phyloP scores from a whole-genome alignment of 768 basidiomycete species.

The Tubosaeta brunneosetosa region DNA sequence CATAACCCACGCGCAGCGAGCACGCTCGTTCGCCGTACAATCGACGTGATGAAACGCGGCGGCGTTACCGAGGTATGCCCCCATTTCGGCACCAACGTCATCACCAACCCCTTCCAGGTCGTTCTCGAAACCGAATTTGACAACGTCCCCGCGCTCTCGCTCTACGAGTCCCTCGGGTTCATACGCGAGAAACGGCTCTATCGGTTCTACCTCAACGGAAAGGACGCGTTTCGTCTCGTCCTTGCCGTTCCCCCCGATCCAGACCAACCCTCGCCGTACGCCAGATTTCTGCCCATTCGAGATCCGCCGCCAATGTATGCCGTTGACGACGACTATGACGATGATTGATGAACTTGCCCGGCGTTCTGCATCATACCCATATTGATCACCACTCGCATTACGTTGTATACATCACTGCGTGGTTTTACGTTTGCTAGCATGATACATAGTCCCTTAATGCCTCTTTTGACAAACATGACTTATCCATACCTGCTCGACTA shows the following conservation, averaged over 20 bases:
- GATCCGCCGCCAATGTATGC: slow-evolving; percentile 16
- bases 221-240: slow-evolving; percentile 87
- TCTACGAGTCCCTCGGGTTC: slow-evolving; percentile 92
- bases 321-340: slow-evolving; percentile 27
- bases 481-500: slow-evolving; percentile 3
- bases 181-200: slow-evolving; percentile 92
- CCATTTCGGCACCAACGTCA: neutral
- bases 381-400: neutral
- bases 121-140: slow-evolving; percentile 96
- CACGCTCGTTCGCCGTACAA: slow-evolving; percentile 75
- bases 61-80: slow-evolving; percentile 80
- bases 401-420: slow-evolving; percentile 6
- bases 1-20: slow-evolving; percentile 53
- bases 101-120: slow-evolving; percentile 45
- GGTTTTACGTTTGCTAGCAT: neutral
- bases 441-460: slow-evolving; percentile 12
- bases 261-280: slow-evolving; percentile 14
- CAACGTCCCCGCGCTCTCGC: slow-evolving; percentile 78
- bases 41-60: slow-evolving; percentile 76
- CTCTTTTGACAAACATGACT: neutral
- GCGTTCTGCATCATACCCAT: slow-evolving; percentile 13
- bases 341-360: neutral
- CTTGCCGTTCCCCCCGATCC: slow-evolving; percentile 48
- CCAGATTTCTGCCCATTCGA: slow-evolving; percentile 13
- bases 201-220: slow-evolving; percentile 95